These are phyloP conservation scores for Musa acuminata DNA, from an alignment of 176 grass and related monocot genomes.

Conservation along the genomic window DNA sequence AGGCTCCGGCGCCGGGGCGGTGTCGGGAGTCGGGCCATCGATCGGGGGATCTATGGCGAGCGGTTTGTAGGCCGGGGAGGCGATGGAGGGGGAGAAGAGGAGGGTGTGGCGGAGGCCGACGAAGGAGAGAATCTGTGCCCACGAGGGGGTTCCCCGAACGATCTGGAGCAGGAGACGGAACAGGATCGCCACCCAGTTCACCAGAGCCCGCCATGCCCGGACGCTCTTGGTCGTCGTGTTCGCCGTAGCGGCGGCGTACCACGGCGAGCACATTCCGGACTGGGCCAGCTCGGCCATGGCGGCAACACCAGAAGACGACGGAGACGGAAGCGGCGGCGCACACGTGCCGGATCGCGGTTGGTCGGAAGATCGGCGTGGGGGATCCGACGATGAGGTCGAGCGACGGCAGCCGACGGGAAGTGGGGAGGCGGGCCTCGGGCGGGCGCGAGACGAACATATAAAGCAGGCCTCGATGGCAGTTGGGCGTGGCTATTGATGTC, in stretches of 20 bases:
- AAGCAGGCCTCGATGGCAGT: neutral
- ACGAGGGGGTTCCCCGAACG: slow-evolving; percentile 78
- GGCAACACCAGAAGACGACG: neutral
- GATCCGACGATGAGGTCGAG: no score
- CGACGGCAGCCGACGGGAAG: neutral
- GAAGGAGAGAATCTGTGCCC: slow-evolving; percentile 75
- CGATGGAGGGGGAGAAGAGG: slow-evolving; percentile 19
- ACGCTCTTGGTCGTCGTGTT: slow-evolving; percentile 47
- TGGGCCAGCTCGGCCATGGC: slow-evolving; percentile 31
- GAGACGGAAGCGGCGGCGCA: neutral
- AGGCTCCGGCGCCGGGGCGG: neutral
- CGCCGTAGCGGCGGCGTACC: slow-evolving; percentile 39
- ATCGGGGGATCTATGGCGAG: neutral
- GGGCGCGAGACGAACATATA: neutral
- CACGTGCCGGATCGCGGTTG: no score
- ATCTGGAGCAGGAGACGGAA: slow-evolving; percentile 81
- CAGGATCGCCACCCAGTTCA: slow-evolving; percentile 81
- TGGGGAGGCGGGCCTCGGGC: neutral
- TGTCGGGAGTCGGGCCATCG: neutral
- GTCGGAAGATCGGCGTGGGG: neutral
- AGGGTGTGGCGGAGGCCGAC: slow-evolving; percentile 79
- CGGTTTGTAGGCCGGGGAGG: slow-evolving; percentile 3
- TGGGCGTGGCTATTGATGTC: neutral
- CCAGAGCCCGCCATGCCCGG: slow-evolving; percentile 72
- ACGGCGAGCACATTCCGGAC: slow-evolving; percentile 42